phyloP scores from a whole-genome alignment of 257 asterid species.

The Scutellaria minor region DNA sequence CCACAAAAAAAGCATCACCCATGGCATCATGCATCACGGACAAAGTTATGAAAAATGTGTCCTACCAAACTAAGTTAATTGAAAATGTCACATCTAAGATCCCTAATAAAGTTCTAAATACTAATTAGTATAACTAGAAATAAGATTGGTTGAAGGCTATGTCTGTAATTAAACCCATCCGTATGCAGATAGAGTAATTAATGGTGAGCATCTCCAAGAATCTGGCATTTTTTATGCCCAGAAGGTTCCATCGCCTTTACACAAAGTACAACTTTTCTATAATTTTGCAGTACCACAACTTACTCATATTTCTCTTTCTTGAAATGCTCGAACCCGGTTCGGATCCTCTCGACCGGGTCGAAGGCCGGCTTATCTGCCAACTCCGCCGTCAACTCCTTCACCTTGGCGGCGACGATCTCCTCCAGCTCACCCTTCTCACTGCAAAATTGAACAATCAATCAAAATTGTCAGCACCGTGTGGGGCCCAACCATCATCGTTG shows the following conservation, averaged over 20 bases:
- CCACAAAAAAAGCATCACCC: too few species aligned
- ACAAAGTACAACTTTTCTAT: constrained; percentile 29
- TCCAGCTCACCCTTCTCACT: constrained; percentile 70
- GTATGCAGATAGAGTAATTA: neutral
- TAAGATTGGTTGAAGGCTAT: neutral
- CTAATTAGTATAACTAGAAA: neutral
- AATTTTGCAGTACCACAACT: constrained; percentile 9
- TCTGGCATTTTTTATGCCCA: constrained; percentile 35
- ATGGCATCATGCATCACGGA: constrained; percentile 1
- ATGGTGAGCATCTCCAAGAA: constrained; percentile 44
- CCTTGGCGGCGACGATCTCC: constrained; percentile 67
- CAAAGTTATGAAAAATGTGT: neutral
- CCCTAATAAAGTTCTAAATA: neutral
- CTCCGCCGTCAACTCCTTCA: constrained; percentile 70
- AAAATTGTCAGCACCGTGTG: constrained; percentile 13
- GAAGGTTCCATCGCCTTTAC: constrained; percentile 34
- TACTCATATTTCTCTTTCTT: constrained; percentile 50
- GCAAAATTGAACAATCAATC: neutral
- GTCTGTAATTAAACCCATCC: neutral
- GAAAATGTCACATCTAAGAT: neutral
- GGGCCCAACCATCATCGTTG: constrained; percentile 29
- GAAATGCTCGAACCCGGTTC: constrained; percentile 62
- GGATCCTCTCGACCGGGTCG: constrained; percentile 69
- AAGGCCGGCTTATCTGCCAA: constrained; percentile 37
- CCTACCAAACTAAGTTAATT: neutral